Evolutionary conservation across 2,329 filamentous ascomycete genomes (phyloP).

Genomic region (Myriosclerotinia curreyana): DNA sequence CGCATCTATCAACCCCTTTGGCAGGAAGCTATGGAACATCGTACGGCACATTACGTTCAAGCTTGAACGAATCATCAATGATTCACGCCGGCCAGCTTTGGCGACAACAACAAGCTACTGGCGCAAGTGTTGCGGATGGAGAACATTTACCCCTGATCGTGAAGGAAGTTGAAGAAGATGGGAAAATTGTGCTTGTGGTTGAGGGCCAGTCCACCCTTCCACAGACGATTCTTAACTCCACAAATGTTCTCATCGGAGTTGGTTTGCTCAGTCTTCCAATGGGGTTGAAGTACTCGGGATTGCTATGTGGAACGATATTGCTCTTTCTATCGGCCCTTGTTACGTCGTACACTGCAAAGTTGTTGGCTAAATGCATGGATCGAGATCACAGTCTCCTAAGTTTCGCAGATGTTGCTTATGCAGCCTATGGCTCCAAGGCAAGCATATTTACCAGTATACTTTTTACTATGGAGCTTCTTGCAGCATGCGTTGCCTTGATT

Average conservation of each 20-base stretch:
- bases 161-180: constrained; percentile 84
- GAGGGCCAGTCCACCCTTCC: constrained; percentile 93
- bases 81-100: constrained; percentile 51
- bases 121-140: constrained; percentile 49
- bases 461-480: constrained; percentile 83
- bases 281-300: constrained; percentile 82
- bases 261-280: constrained; percentile 86
- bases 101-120: constrained; percentile 47
- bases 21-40: constrained; percentile 67
- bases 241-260: constrained; percentile 76
- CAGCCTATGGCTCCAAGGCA: constrained; percentile 81
- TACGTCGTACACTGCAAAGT: constrained; percentile 80
- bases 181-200: constrained; percentile 77
- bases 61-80: constrained; percentile 45
- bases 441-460: constrained; percentile 79
- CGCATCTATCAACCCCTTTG: constrained; percentile 64
- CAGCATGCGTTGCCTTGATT: constrained; percentile 82
- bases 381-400: constrained; percentile 83
- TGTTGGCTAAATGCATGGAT: constrained; percentile 86
- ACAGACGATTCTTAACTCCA: constrained; percentile 95
- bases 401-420: constrained; percentile 88
- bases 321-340: constrained; percentile 69
- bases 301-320: constrained; percentile 77
- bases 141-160: constrained; percentile 76
- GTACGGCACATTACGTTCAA: constrained; percentile 52